Base-by-base conservation (phyloP, 2,329 filamentous ascomycete species). In the Penicillium sp. region DNA sequence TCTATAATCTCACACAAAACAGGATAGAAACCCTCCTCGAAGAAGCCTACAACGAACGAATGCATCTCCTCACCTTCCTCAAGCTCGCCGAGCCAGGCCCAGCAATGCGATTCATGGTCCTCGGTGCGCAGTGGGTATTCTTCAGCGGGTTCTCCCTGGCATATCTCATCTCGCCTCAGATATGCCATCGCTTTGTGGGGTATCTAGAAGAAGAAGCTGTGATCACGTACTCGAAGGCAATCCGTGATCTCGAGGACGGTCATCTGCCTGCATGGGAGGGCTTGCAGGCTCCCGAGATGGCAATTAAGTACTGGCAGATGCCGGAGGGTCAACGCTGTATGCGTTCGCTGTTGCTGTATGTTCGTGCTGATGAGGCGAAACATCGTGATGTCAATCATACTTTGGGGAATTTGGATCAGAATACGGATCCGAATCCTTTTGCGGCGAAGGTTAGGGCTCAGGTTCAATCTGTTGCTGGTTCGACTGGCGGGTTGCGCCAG, bases 151-250 rank as follows among this genome's bases (percentile, higher is more conserved):
- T 97, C 66, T 96, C 96, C 75, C 54, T 95, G 54, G 79, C 84
- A 41, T 97, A 97, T 71, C 82, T 97, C 35, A 63, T 95, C 55
- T 88, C 84, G 2, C 91, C 93, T 7, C 82, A 83, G 55, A 90
- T 87, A 54, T 90, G 87, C 62, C 93, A 97, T 69, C 85, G 93
- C 41, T 97, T 97, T 69, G 90, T 97, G 46, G 91, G 89, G 1
- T 96, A 96, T 62, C 80, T 97, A 15, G 93, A 96, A 69, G 91
- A 96, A 69, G 90, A 96, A 71, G 91, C 90, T 10, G 89, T 95
- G 1, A 79, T 93, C 63, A 96, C 91, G 0, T 96, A 96, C 73
- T 89, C 87, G 0, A 81, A 88, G 44, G 86, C 87, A 54, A 85
- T 96, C 59, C 76, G 80, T 57, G 90, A 95, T 65, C 79, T 96